A percentile compares a stretch with the other conserved stretches of the same genome.
Evolutionary conservation across 306 rosid species (phyloP).

Genomic region (Prunus padus): DNA sequence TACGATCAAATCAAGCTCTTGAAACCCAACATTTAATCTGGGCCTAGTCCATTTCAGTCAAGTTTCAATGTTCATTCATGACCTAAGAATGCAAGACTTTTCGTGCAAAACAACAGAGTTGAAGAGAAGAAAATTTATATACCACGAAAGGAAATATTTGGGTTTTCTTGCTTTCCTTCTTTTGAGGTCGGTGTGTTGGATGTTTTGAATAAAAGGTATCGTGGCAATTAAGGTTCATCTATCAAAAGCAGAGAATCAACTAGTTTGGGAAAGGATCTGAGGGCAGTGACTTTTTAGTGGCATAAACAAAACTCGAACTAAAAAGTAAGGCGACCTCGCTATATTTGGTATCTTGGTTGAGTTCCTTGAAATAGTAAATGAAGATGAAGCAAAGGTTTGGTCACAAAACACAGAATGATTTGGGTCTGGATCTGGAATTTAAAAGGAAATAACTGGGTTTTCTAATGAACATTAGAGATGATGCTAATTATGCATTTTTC

Average conservation of each 20-base stretch:
- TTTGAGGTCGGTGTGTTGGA: background rate
- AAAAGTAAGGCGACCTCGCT: background rate
- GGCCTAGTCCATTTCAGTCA: background rate
- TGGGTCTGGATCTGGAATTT: background rate
- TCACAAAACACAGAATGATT: background rate
- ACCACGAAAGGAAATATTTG: background rate
- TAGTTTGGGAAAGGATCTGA: background rate
- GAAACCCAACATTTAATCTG: background rate
- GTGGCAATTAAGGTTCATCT: background rate
- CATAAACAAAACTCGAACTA: background rate
- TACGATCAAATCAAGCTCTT: background rate
- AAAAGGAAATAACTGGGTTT: background rate
- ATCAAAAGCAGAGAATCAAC: background rate
- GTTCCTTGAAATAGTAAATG: background rate
- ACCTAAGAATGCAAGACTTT: background rate
- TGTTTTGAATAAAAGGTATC: slow-evolving; percentile 9
- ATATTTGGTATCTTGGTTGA: background rate
- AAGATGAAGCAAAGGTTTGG: background rate
- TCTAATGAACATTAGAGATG: no score
- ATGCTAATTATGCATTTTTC: no score
- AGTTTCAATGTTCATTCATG: background rate
- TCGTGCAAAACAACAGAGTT: background rate
- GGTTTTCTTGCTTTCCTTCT: slow-evolving; percentile 11
- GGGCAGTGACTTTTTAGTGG: no score
- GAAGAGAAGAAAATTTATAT: background rate